Base-by-base conservation (phyloP, 768 basidiomycete species). In the Dentipellis fragilis region DNA sequence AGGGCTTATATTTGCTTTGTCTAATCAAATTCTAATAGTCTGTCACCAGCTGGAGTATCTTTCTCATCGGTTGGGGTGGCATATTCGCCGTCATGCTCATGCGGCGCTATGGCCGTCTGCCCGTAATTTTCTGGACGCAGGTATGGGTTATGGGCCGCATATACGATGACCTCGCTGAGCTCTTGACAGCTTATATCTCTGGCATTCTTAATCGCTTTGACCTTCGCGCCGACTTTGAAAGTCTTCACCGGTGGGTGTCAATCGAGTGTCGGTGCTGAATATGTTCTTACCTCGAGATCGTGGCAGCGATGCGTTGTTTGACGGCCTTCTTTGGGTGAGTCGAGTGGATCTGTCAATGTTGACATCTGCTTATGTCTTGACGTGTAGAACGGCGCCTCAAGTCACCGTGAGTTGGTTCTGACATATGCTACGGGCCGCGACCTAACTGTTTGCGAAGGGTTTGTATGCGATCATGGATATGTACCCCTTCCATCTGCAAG, bases 91-190 rank as follows among this genome's bases (percentile, higher is more conserved):
- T 84, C 6, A 80, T 85, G 71, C 65, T 84, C 35, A 80, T 85
- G 65, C 73, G 83, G 36, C 77, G 81, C 16, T 76, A 68, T 54
- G 85, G 85, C 7, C 78, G 85, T 46, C 73, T 88, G 1, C 83
- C 84, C 0, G 69, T 85, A 10, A 64, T 87, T 42, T 85, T 85
- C 69, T 87, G 84, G 84, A 80, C 81, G 0, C 84, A 85, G 68
- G 79, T 80, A 40, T 14, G 19, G 21, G 3, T 34, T 39, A 51
- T 37, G 29, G 3, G 29, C 29, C 6, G 29, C 29, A 29, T 29
- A 29, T 29, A 6, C 29, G 6, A 29, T 29, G 29, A 3, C 29
- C 29, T 29, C 29, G 3, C 29, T 29, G 29, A 29, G 29, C 29
- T 29, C 29, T 6, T 29, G 29, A 29, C 29, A 29, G 29, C 29